Conservation (phyloP, 768 basidiomycete genomes). For the Russula foetens region DNA sequence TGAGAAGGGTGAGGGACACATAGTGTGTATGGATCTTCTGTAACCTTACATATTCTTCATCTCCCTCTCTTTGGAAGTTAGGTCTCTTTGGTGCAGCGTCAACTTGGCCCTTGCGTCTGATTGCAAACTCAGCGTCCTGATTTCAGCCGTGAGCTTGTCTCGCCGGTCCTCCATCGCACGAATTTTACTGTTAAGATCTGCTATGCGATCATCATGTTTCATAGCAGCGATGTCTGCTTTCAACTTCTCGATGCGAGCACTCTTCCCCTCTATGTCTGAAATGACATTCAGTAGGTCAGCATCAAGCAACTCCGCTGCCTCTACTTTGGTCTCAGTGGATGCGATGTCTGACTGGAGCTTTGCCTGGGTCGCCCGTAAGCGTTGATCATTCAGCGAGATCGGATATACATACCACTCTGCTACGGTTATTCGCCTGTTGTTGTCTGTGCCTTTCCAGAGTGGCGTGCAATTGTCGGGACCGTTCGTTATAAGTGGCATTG, state of each 20-base stretch:
- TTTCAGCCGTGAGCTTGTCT: slow-evolving; percentile 62
- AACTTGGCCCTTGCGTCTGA: slow-evolving; percentile 75
- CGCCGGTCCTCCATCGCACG: slow-evolving; percentile 58
- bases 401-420: slow-evolving; percentile 44
- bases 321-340: slow-evolving; percentile 46
- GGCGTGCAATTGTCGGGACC: slow-evolving; percentile 47
- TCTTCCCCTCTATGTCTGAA: slow-evolving; percentile 66
- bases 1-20: slow-evolving; percentile 26
- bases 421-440: slow-evolving; percentile 42
- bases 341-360: slow-evolving; percentile 39
- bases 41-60: slow-evolving; percentile 56
- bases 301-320: slow-evolving; percentile 46
- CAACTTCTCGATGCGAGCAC: slow-evolving; percentile 47
- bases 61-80: slow-evolving; percentile 55
- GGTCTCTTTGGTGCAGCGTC: slow-evolving; percentile 62
- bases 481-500: slow-evolving; percentile 58
- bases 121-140: slow-evolving; percentile 64
- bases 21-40: neutral
- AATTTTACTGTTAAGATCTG: slow-evolving; percentile 44
- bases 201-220: slow-evolving; percentile 57
- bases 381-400: neutral
- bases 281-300: slow-evolving; percentile 45
- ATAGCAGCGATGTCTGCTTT: slow-evolving; percentile 49
- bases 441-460: slow-evolving; percentile 47
- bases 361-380: slow-evolving; percentile 17